phyloP scores from a whole-genome alignment of 441 rosid species.

The Populus hybrid region DNA sequence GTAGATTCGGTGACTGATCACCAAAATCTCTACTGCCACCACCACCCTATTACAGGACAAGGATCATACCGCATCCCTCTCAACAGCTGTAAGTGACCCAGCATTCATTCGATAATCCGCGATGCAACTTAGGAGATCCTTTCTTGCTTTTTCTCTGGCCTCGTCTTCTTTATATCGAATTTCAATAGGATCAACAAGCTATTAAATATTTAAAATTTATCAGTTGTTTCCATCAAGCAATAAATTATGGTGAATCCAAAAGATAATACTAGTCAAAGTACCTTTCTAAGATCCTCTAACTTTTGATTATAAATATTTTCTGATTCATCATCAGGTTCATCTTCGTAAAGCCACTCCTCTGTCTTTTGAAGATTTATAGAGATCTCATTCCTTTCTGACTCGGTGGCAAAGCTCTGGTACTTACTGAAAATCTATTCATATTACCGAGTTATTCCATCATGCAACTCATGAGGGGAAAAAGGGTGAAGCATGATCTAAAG shows the following conservation, averaged over 20 bases:
- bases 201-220: conserved; percentile 14
- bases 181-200: conserved; percentile 75
- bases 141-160: conserved; percentile 54
- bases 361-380: conserved; percentile 52
- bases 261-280: conserved; percentile 5
- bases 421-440: conserved; percentile 53
- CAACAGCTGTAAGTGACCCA: conserved; percentile 5
- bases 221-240: neutral
- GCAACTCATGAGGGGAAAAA: neutral
- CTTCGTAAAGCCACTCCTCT: conserved; percentile 83
- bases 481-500: neutral
- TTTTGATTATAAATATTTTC: conserved; percentile 74
- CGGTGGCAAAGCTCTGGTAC: conserved; percentile 56
- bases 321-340: conserved; percentile 83
- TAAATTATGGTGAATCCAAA: neutral
- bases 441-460: neutral
- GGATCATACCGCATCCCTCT: conserved; percentile 39
- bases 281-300: conserved; percentile 79
- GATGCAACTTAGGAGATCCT: conserved; percentile 46
- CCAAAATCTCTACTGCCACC: neutral
- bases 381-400: conserved; percentile 52
- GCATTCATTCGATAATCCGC: conserved; percentile 19
- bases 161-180: conserved; percentile 55
- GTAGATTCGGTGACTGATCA: neutral
- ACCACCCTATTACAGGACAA: neutral